Evolutionary conservation across 2,329 filamentous ascomycete genomes (phyloP).

Genomic region (Phialophora tarda): DNA sequence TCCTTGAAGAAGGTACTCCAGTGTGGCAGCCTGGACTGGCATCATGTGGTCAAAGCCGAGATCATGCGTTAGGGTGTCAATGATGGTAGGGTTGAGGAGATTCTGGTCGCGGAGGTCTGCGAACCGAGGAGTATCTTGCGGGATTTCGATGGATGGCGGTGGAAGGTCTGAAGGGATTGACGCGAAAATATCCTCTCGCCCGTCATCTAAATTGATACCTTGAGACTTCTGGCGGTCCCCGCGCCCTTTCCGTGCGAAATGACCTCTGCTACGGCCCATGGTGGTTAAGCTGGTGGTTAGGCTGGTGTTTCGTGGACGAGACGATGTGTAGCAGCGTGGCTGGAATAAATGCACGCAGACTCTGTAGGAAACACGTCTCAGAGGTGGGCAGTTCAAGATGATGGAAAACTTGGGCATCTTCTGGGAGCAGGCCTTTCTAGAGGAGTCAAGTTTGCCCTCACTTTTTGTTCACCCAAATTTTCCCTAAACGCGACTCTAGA

Average conservation of each 20-base stretch:
- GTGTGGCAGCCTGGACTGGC: conserved; percentile 29
- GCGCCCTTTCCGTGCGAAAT: not conserved
- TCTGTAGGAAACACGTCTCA: not conserved
- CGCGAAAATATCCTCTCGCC: not conserved
- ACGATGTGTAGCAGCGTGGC: not conserved
- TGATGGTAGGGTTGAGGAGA: conserved; percentile 22
- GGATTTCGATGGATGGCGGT: conserved; percentile 22
- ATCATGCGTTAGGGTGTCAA: conserved; percentile 30
- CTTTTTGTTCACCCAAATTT: not conserved
- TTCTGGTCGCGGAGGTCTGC: conserved; percentile 25
- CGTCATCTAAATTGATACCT: not conserved
- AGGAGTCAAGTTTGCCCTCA: not conserved
- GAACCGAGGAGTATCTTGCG: conserved; percentile 28
- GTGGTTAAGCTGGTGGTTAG: not conserved
- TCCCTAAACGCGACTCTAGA: not conserved
- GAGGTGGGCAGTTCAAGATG: not conserved
- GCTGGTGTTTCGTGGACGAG: not conserved
- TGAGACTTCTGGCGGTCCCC: not conserved
- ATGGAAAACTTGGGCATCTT: not conserved
- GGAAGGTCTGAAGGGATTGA: conserved; percentile 4
- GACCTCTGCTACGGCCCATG: not conserved
- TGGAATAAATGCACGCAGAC: not conserved
- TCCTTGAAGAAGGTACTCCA: conserved; percentile 24
- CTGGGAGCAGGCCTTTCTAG: not conserved
- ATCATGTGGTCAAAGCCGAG: conserved; percentile 27